Conservation (phyloP, 805 yeast species). For the Monosporozyma aerobia region DNA sequence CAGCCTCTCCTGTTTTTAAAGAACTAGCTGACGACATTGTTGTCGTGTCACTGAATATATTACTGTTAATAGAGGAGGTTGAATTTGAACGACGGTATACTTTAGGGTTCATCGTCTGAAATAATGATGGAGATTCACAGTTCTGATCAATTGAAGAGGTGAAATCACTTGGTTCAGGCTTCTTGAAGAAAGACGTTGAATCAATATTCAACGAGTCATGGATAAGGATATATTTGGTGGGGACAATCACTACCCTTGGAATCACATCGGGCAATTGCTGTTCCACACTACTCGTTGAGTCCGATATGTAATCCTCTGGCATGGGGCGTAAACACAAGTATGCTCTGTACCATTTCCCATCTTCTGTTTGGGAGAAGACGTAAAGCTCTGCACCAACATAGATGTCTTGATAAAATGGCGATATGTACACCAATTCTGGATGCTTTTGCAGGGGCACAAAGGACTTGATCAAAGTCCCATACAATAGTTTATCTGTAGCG, state of each 20-base stretch:
- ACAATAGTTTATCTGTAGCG: slow-evolving; percentile 38
- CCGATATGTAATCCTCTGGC: slow-evolving; percentile 57
- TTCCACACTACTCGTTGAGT: slow-evolving; percentile 34
- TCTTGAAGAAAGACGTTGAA: slow-evolving; percentile 30
- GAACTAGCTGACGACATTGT: background rate
- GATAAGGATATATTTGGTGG: slow-evolving; percentile 41
- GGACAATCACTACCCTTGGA: slow-evolving; percentile 49
- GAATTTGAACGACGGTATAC: slow-evolving; percentile 7
- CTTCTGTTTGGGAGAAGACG: slow-evolving; percentile 51
- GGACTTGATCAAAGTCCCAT: slow-evolving; percentile 37
- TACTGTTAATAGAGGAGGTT: slow-evolving; percentile 24
- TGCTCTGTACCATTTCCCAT: slow-evolving; percentile 69
- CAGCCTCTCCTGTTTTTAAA: slow-evolving; percentile 6
- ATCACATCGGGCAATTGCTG: slow-evolving; percentile 55
- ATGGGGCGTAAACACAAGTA: slow-evolving; percentile 59
- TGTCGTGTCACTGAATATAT: slow-evolving; percentile 2
- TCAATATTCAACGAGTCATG: slow-evolving; percentile 37
- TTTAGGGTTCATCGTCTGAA: slow-evolving; percentile 18
- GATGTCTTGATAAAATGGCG: slow-evolving; percentile 39
- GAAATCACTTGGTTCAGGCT: slow-evolving; percentile 22
- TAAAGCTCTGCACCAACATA: slow-evolving; percentile 74
- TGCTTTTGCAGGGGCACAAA: slow-evolving; percentile 38
- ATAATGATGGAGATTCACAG: slow-evolving; percentile 27
- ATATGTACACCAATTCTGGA: slow-evolving; percentile 28
- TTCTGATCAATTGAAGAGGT: slow-evolving; percentile 3